Conservation (phyloP, 1,284 basidiomycete genomes). For the Mycena sp. region DNA sequence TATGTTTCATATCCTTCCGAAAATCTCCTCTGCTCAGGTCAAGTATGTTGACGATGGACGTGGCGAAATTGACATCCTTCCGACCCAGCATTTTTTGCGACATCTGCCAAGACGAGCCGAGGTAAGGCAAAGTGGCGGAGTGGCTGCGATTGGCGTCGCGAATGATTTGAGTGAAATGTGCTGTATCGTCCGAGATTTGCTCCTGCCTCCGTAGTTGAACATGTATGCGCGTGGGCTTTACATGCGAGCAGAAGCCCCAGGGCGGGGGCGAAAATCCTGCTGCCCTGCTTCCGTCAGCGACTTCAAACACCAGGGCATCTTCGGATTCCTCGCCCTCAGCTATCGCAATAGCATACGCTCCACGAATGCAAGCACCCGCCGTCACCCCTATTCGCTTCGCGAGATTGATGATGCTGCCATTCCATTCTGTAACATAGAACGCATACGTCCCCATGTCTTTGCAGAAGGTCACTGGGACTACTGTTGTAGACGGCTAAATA, state of each 20-base stretch:
- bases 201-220: neutral
- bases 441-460: neutral
- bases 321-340: neutral
- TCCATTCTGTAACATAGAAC: neutral
- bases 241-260: neutral
- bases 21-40: neutral
- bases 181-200: no score
- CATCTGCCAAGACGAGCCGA: neutral
- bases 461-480: neutral
- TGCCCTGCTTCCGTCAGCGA: neutral
- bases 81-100: neutral
- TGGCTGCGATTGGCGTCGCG: neutral
- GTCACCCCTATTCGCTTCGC: neutral
- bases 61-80: neutral
- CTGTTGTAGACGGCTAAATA: neutral
- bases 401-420: neutral
- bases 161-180: neutral
- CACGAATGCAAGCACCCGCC: neutral
- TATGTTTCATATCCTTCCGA: neutral
- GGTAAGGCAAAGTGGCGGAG: neutral
- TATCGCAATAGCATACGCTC: neutral
- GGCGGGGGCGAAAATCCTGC: neutral
- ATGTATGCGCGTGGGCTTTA: neutral
- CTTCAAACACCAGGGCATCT: neutral
- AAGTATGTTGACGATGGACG: neutral